These are phyloP conservation scores for Ulvella scutata DNA, from an alignment of 139 green algal genomes.

Conservation along the genomic window DNA sequence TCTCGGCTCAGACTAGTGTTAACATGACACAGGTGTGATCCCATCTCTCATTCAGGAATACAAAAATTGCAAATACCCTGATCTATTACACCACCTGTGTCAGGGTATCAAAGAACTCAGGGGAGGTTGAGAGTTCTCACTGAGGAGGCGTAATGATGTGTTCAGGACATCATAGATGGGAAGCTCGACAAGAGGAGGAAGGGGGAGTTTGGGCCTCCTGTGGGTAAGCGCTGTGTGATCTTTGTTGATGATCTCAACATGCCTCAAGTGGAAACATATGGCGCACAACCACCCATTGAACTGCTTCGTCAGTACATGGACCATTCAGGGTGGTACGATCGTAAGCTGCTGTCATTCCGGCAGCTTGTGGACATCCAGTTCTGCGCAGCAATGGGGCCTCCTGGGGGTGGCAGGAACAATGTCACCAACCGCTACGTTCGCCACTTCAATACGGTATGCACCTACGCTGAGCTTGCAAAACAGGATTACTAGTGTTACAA, in stretches of 20 bases:
- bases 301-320: constrained; percentile 38
- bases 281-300: constrained; percentile 34
- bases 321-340: constrained; percentile 28
- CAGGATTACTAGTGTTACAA: background rate
- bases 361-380: constrained; percentile 45
- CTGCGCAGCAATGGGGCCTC: constrained; percentile 35
- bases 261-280: constrained; percentile 22
- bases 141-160: background rate
- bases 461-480: constrained; percentile 6
- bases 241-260: constrained; percentile 22
- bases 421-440: constrained; percentile 51
- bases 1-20: constrained; percentile 54
- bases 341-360: constrained; percentile 38
- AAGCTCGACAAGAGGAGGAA: constrained; percentile 38
- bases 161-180: constrained; percentile 37
- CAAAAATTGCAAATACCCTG: background rate
- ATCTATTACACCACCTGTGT: no score
- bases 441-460: constrained; percentile 31
- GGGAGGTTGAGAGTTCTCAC: background rate
- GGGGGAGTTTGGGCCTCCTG: constrained; percentile 16
- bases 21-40: constrained; percentile 47
- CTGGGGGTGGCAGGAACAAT: constrained; percentile 37
- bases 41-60: background rate
- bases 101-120: background rate
- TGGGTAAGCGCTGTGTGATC: constrained; percentile 10